Percentiles rank a stretch among this genome's conserved stretches.
Conservation (phyloP, 768 basidiomycete species). For the Tulasnella calospora region DNA sequence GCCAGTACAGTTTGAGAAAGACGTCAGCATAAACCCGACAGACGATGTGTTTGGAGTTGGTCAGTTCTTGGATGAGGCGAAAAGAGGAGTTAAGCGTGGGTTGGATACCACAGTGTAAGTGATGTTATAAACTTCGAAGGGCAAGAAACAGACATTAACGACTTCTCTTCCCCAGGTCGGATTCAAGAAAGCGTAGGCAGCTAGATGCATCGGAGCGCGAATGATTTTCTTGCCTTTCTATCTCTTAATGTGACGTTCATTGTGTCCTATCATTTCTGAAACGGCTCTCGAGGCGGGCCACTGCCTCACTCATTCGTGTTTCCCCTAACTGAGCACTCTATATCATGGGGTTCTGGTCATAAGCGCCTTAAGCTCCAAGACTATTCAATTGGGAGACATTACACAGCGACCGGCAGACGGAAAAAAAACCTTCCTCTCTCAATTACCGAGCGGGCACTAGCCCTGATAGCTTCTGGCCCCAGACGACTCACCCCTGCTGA, state of each 20-base stretch:
- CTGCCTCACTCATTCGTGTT: background rate
- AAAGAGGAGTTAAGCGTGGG: conserved; percentile 87
- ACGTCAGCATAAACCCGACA: conserved; percentile 91
- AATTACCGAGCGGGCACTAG: too few relatives aligned
- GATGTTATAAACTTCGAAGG: background rate
- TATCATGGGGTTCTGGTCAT: background rate
- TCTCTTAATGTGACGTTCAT: background rate
- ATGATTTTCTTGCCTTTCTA: background rate
- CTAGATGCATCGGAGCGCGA: conserved; percentile 51
- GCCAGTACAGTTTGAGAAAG: conserved; percentile 98
- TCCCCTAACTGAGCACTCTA: background rate
- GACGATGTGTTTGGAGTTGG: conserved; percentile 55
- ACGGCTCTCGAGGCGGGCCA: background rate
- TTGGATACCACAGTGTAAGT: conserved; percentile 69
- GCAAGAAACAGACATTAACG: background rate
- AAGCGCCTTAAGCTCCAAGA: too few relatives aligned
- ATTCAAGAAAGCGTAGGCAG: conserved; percentile 65
- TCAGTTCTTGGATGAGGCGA: conserved; percentile 83
- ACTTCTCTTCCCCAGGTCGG: conserved; percentile 39
- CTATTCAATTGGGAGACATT: too few relatives aligned
- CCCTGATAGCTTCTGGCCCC: too few relatives aligned
- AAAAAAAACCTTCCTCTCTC: too few relatives aligned
- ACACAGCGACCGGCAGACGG: too few relatives aligned
- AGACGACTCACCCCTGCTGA: too few relatives aligned
- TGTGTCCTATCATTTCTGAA: background rate